Evolutionary conservation across 2,329 filamentous ascomycete species (phyloP), one percentile per base, ranked within the genome.

Genomic region (Ascosphaera acerosa): DNA sequence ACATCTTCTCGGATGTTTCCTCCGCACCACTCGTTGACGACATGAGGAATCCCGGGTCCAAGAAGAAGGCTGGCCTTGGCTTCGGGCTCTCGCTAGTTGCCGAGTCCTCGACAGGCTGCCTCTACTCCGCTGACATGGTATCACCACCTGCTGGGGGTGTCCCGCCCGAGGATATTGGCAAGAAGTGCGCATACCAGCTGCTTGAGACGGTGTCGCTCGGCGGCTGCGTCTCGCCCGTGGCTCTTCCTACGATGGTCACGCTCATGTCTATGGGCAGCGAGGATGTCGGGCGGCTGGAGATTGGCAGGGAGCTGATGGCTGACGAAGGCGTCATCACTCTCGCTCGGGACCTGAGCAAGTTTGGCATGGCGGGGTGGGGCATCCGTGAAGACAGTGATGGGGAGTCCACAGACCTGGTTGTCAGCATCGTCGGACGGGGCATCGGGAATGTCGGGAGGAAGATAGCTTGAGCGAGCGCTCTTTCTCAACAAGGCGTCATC

Each of bases 261-360:
- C 59, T 97, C 38, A 97, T 97, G 87, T 80, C 82, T 19, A 94
- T 97, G 87, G 87, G 87, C 0, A 78, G 76, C 1, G 87, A 94
- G 48, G 87, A 97, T 50, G 81, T 97, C 10, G 87, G 87, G 3
- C 66, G 87, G 35, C 51, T 97, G 40, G 67, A 77, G 38, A 48
- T 97, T 35, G 80, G 82, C 18, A 71, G 69, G 42, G 76, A 84
- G 29, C 69, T 92, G 1, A 53, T 94, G 29, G 82, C 70, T 0
- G 75, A 71, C 2, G 78, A 91, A 47, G 73, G 78, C 36, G 59
- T 80, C 32, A 64, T 97, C 34, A 68, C 70, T 31, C 55, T 92
- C 33, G 82, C 77, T 7, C 64, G 87, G 43, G 87, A 97, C 48
- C 53, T 92, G 41, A 74, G 70, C 47, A 71, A 65, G n/a, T 91